Evolutionary conservation across 352 stramenopile species (phyloP).

Genomic region (Phytopythium vexans): DNA sequence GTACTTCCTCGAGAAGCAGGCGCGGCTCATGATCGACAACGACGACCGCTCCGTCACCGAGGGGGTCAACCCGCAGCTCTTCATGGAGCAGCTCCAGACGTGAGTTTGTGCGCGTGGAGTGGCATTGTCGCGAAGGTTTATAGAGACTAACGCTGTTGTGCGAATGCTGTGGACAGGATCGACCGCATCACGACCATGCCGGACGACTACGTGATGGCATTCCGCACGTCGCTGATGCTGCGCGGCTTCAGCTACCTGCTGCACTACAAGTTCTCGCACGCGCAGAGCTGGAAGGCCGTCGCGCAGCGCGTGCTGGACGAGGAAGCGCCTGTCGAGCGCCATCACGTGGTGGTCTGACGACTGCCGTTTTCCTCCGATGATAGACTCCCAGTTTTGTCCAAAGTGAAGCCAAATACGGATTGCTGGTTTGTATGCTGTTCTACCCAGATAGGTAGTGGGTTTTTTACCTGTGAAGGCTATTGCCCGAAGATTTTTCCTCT

Average conservation of each 20-base stretch:
- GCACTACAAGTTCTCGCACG: slow-evolving; percentile 86
- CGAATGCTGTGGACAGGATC: slow-evolving; percentile 33
- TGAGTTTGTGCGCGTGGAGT: slow-evolving; percentile 25
- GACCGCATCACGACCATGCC: slow-evolving; percentile 79
- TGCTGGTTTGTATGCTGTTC: too few species aligned
- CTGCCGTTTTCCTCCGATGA: too few species aligned
- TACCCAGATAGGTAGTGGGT: too few species aligned
- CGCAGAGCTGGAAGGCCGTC: slow-evolving; percentile 73
- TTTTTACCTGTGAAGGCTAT: too few species aligned
- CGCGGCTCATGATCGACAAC: slow-evolving; percentile 84
- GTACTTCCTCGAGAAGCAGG: slow-evolving; percentile 85
- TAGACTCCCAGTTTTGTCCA: too few species aligned
- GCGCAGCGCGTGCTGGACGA: slow-evolving; percentile 63
- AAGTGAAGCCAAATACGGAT: too few species aligned
- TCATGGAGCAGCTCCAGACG: slow-evolving; percentile 82
- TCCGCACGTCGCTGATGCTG: slow-evolving; percentile 79
- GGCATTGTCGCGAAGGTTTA: neutral
- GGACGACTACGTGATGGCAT: slow-evolving; percentile 88
- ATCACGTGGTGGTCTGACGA: too few species aligned
- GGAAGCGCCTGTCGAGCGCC: slow-evolving; percentile 11
- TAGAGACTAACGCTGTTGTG: slow-evolving; percentile 1
- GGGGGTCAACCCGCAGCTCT: slow-evolving; percentile 83
- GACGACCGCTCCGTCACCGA: slow-evolving; percentile 77
- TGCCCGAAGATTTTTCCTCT: too few species aligned
- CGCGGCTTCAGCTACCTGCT: slow-evolving; percentile 83